A percentile compares a stretch with the other conserved stretches of the same genome.
Evolutionary conservation across 2,329 filamentous ascomycete species (phyloP).

Genomic region (Nigrospora oryzae): DNA sequence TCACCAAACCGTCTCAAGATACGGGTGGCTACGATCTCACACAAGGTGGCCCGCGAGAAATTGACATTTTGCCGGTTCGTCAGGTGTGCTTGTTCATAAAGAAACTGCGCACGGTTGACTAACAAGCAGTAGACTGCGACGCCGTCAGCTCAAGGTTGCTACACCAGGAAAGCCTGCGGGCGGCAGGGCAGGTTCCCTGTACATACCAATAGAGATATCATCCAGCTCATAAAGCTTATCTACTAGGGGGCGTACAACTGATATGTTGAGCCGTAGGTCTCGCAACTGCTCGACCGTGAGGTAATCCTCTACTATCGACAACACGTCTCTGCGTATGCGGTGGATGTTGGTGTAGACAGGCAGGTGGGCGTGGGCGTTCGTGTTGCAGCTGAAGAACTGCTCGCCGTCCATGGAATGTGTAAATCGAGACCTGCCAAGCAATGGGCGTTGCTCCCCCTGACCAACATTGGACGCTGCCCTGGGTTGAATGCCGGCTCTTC

Average conservation of each 20-base stretch:
- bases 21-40: constrained; percentile 71
- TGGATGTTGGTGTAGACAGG: constrained; percentile 75
- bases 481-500: too few relatives aligned
- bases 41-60: constrained; percentile 67
- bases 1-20: constrained; percentile 73
- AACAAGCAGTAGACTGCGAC: constrained; percentile 68
- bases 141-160: constrained; percentile 4
- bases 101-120: constrained; percentile 73
- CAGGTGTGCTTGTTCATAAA: constrained; percentile 67
- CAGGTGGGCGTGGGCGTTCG: constrained; percentile 52
- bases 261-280: constrained; percentile 73
- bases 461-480: constrained; percentile 11
- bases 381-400: constrained; percentile 41
- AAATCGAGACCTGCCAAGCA: constrained; percentile 25
- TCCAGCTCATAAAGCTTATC: constrained; percentile 72
- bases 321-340: constrained; percentile 56
- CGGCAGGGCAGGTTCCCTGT: neutral
- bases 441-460: constrained; percentile 21
- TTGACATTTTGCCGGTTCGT: constrained; percentile 76
- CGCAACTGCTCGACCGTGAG: constrained; percentile 67
- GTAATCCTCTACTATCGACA: constrained; percentile 54
- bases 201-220: constrained; percentile 66
- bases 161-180: neutral
- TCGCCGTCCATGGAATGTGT: constrained; percentile 27
- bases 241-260: constrained; percentile 73